phyloP scores from a whole-genome alignment of 1,139 yeast genomes.

The Blastobotrys aristatus region DNA sequence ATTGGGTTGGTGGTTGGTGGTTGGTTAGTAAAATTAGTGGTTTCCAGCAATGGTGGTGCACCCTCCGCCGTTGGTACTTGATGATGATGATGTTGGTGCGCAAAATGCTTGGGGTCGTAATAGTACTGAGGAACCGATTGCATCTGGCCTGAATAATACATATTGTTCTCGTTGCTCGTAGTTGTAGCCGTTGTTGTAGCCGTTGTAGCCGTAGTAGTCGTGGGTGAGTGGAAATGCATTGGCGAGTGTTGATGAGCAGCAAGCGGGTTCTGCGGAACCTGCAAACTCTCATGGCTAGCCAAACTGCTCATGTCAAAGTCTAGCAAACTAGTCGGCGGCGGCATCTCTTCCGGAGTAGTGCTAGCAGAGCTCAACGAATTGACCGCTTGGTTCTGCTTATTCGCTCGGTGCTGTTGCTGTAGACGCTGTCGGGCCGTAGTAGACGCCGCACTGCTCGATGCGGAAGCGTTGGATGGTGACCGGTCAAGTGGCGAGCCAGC shows the following conservation, averaged over 20 bases:
- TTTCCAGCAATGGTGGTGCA: not conserved
- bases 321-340: not conserved
- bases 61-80: not conserved
- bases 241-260: not conserved
- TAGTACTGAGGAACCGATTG: not conserved
- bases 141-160: no score
- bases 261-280: not conserved
- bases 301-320: not conserved
- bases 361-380: not conserved
- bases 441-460: not conserved
- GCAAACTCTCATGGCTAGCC: not conserved
- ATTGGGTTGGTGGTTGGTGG: not conserved
- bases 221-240: not conserved
- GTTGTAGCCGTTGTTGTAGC: not conserved
- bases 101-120: not conserved
- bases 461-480: not conserved
- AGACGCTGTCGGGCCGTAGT: not conserved
- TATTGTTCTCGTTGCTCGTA: no score
- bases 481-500: not conserved
- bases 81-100: no score
- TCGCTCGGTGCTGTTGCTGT: not conserved
- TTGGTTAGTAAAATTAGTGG: not conserved
- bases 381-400: not conserved
- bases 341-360: not conserved
- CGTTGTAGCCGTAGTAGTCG: not conserved